Evolutionary conservation across 495 filamentous ascomycete species (phyloP).

Genomic region (Podospora tetraspora): DNA sequence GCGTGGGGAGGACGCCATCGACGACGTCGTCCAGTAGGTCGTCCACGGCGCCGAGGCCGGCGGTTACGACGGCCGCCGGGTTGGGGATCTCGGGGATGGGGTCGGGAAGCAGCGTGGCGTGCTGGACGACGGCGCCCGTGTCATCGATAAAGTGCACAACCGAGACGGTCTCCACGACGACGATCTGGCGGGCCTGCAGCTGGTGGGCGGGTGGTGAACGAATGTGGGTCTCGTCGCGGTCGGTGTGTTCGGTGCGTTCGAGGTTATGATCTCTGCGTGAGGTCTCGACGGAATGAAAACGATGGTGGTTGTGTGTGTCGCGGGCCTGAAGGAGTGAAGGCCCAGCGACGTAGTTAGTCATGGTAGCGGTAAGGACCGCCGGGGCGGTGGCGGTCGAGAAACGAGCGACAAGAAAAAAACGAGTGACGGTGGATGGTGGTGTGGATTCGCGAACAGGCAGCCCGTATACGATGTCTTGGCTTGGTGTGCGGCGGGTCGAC

Average conservation of each 20-base stretch:
- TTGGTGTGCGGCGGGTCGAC: background rate
- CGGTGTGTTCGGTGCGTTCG: slow-evolving; percentile 21
- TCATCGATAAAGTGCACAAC: slow-evolving; percentile 47
- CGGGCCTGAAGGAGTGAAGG: slow-evolving; percentile 53
- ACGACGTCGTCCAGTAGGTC: slow-evolving; percentile 23
- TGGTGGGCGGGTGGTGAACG: slow-evolving; percentile 31
- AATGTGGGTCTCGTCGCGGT: slow-evolving; percentile 28
- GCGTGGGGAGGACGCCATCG: slow-evolving; percentile 26
- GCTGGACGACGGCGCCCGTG: slow-evolving; percentile 36
- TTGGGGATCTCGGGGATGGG: slow-evolving; percentile 16
- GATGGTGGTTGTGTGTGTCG: slow-evolving; percentile 28
- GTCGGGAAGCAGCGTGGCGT: slow-evolving; percentile 32
- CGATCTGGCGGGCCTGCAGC: slow-evolving; percentile 32
- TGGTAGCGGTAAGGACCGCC: slow-evolving; percentile 35
- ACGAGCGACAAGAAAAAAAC: slow-evolving; percentile 11
- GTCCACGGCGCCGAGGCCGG: slow-evolving; percentile 15
- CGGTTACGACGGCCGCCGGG: slow-evolving; percentile 20
- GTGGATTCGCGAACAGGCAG: background rate
- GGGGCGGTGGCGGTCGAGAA: slow-evolving; percentile 23
- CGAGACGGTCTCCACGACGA: slow-evolving; percentile 45
- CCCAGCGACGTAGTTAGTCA: slow-evolving; percentile 46
- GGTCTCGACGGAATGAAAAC: slow-evolving; percentile 17
- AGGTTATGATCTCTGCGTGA: slow-evolving; percentile 13
- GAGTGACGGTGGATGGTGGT: background rate
- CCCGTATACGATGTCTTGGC: background rate